phyloP scores from a whole-genome alignment of 805 yeast species.

The Yarrowia divulgata region DNA sequence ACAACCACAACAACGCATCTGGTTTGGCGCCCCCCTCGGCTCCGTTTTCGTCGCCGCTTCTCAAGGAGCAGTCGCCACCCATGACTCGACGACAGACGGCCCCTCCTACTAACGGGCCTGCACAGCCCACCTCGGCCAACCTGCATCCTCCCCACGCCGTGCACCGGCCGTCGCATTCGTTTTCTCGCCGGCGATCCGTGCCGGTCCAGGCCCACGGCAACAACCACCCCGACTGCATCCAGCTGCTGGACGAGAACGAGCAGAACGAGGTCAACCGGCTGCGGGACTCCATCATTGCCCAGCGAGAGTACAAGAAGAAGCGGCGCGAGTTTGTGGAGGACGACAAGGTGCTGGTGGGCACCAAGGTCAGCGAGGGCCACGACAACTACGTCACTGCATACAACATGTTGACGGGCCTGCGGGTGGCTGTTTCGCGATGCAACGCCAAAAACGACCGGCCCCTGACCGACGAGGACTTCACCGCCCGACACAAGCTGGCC shows the following conservation, averaged over 20 bases:
- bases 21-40: slow-evolving; percentile 5
- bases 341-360: slow-evolving; percentile 69
- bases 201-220: slow-evolving; percentile 12
- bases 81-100: slow-evolving; percentile 34
- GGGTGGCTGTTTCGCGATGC: slow-evolving; percentile 92
- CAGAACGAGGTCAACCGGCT: slow-evolving; percentile 46
- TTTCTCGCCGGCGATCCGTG: slow-evolving; percentile 38
- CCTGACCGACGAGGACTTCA: slow-evolving; percentile 73
- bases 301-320: slow-evolving; percentile 47
- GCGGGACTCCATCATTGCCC: slow-evolving; percentile 48
- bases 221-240: slow-evolving; percentile 36
- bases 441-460: slow-evolving; percentile 80
- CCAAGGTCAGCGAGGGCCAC: slow-evolving; percentile 90
- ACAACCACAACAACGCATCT: background rate
- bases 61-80: slow-evolving; percentile 34
- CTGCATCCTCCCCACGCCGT: slow-evolving; percentile 20
- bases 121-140: background rate
- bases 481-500: slow-evolving; percentile 74
- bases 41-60: slow-evolving; percentile 12
- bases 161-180: slow-evolving; percentile 20
- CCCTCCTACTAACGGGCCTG: slow-evolving; percentile 11
- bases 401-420: slow-evolving; percentile 95
- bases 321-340: slow-evolving; percentile 50
- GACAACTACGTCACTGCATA: slow-evolving; percentile 93
- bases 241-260: slow-evolving; percentile 35